These are phyloP conservation scores for Suaeda aralocaspica DNA, from an alignment of 148 eudicot genomes.

Conservation along the genomic window DNA sequence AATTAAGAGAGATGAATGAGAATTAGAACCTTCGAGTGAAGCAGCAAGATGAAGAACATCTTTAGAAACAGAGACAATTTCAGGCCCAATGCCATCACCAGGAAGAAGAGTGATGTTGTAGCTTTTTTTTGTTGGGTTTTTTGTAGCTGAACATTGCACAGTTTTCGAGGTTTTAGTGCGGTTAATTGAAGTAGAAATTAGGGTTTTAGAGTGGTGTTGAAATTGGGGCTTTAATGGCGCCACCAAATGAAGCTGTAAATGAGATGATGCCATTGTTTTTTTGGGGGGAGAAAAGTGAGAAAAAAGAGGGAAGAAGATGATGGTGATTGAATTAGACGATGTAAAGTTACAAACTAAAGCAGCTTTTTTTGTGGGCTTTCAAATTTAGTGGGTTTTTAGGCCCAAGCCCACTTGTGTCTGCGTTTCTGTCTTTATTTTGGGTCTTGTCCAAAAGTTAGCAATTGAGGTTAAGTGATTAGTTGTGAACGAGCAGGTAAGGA, in stretches of 20 bases:
- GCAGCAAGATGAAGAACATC: constrained; percentile 62
- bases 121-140: constrained; percentile 35
- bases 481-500: too few species aligned
- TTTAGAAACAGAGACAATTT: constrained; percentile 77
- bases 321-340: too few species aligned
- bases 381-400: too few species aligned
- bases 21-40: constrained; percentile 56
- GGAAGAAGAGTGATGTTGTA: constrained; percentile 85
- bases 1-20: too few species aligned
- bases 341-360: too few species aligned
- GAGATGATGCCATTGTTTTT: constrained; percentile 67
- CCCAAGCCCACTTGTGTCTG: too few species aligned
- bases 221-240: constrained; percentile 37
- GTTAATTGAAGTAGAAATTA: constrained; percentile 11
- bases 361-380: too few species aligned
- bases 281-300: background rate
- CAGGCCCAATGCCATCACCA: constrained; percentile 97
- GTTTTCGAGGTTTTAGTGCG: background rate
- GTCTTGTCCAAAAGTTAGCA: too few species aligned
- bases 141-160: constrained; percentile 48
- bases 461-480: too few species aligned
- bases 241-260: constrained; percentile 35
- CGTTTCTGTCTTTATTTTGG: too few species aligned
- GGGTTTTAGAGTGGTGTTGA: background rate
- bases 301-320: too few species aligned